A percentile compares a stretch with the other conserved stretches of the same genome.
Evolutionary conservation across 2,329 filamentous ascomycete genomes (phyloP).

Genomic region (Amauroascus niger): DNA sequence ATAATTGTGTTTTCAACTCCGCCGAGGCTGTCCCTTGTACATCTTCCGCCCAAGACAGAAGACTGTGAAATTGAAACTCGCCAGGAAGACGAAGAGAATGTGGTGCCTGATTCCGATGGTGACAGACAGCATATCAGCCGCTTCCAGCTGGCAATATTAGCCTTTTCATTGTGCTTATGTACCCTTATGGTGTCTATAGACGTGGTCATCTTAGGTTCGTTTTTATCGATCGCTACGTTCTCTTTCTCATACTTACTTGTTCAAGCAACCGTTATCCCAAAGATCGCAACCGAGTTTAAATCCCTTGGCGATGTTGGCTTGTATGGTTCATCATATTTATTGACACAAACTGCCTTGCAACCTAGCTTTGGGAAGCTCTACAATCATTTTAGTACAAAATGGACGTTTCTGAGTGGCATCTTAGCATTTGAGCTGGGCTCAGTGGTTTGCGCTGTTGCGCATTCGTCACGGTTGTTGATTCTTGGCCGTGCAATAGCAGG

Average conservation of each 20-base stretch:
- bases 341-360: constrained; percentile 23
- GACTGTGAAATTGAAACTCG: not conserved
- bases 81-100: not conserved
- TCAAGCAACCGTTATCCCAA: constrained; percentile 26
- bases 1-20: not conserved
- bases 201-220: constrained; percentile 7
- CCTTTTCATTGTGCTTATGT: constrained; percentile 3
- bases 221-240: not conserved
- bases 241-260: not conserved
- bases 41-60: not conserved
- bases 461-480: constrained; percentile 2
- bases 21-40: not conserved
- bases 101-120: not conserved
- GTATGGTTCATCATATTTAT: constrained; percentile 29
- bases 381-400: constrained; percentile 33
- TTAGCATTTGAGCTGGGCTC: constrained; percentile 23
- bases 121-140: not conserved
- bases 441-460: constrained; percentile 18
- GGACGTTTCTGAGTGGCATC: constrained; percentile 23
- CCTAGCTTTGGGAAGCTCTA: constrained; percentile 35
- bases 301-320: constrained; percentile 29
- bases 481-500: constrained; percentile 32
- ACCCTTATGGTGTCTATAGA: constrained; percentile 9
- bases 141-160: constrained; percentile 5
- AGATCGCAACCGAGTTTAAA: constrained; percentile 30